phyloP scores from a whole-genome alignment of 805 yeast species.

The Zygosaccharomyces rouxii region DNA sequence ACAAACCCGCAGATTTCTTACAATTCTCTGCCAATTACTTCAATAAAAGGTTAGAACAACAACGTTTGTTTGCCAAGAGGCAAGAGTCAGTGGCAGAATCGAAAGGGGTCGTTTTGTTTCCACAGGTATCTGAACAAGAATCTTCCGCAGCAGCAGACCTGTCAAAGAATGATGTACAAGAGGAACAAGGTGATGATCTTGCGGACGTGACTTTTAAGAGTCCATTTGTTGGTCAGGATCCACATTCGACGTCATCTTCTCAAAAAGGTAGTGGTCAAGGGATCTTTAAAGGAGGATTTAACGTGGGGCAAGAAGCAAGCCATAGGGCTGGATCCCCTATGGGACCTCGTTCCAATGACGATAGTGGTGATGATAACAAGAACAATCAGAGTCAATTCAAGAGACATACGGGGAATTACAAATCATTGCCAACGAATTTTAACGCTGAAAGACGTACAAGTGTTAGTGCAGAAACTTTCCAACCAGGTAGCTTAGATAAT shows the following conservation, averaged over 20 bases:
- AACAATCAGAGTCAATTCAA: constrained; percentile 6
- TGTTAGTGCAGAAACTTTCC: constrained; percentile 83
- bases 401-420: constrained; percentile 16
- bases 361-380: neutral
- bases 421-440: constrained; percentile 51
- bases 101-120: constrained; percentile 47
- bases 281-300: constrained; percentile 31
- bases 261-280: constrained; percentile 10
- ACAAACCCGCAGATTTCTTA: constrained; percentile 62
- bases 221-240: constrained; percentile 62
- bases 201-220: constrained; percentile 44
- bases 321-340: constrained; percentile 16
- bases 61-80: constrained; percentile 50
- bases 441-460: constrained; percentile 83
- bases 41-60: constrained; percentile 55
- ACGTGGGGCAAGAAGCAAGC: constrained; percentile 24
- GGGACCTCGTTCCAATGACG: constrained; percentile 18
- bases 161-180: constrained; percentile 9
- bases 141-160: constrained; percentile 32
- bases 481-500: constrained; percentile 67
- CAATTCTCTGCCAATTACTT: constrained; percentile 77
- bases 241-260: constrained; percentile 42
- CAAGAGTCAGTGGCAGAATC: constrained; percentile 39
- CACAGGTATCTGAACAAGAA: constrained; percentile 37
- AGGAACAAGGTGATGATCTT: constrained; percentile 6